Evolutionary conservation across 345 rosid species (phyloP).

Genomic region (Ceriops zippeliana): DNA sequence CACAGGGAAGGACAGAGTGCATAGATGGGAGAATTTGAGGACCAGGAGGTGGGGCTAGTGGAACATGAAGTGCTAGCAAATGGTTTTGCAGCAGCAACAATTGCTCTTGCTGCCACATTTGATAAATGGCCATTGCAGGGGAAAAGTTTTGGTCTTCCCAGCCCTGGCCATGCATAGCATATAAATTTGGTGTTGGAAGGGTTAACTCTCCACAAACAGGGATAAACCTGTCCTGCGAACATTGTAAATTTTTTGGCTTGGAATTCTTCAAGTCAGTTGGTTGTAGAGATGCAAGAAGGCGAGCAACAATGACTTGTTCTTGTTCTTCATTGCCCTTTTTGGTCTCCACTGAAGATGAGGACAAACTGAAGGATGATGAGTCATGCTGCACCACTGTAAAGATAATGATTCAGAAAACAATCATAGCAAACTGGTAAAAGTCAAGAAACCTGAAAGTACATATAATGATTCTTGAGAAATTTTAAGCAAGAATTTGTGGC

Average conservation of each 20-base stretch:
- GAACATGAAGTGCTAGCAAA: constrained; percentile 34
- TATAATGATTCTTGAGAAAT: neutral
- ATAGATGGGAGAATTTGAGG: constrained; percentile 46
- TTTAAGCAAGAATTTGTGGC: too few relatives aligned
- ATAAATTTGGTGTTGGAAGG: constrained; percentile 26
- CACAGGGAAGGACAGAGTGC: constrained; percentile 37
- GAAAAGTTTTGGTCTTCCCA: constrained; percentile 41
- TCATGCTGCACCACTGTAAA: constrained; percentile 41
- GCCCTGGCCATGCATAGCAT: constrained; percentile 30
- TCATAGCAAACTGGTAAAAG: neutral
- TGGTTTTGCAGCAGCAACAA: constrained; percentile 46
- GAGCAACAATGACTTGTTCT: constrained; percentile 43
- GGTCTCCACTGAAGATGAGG: constrained; percentile 30
- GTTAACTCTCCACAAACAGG: constrained; percentile 31
- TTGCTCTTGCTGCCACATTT: constrained; percentile 54
- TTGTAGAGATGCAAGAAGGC: constrained; percentile 40
- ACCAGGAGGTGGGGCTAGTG: constrained; percentile 26
- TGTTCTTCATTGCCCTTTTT: constrained; percentile 42
- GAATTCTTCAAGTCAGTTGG: constrained; percentile 25
- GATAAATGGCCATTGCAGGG: constrained; percentile 44
- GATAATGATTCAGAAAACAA: constrained; percentile 7
- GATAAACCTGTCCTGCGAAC: constrained; percentile 28
- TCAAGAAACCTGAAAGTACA: constrained; percentile 8
- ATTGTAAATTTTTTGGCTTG: constrained; percentile 19
- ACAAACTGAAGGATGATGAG: constrained; percentile 26